A percentile compares a stretch with the other conserved stretches of the same genome.
Conservation (phyloP, 1,284 basidiomycete species). For the Microbotryomycetes sp. region DNA sequence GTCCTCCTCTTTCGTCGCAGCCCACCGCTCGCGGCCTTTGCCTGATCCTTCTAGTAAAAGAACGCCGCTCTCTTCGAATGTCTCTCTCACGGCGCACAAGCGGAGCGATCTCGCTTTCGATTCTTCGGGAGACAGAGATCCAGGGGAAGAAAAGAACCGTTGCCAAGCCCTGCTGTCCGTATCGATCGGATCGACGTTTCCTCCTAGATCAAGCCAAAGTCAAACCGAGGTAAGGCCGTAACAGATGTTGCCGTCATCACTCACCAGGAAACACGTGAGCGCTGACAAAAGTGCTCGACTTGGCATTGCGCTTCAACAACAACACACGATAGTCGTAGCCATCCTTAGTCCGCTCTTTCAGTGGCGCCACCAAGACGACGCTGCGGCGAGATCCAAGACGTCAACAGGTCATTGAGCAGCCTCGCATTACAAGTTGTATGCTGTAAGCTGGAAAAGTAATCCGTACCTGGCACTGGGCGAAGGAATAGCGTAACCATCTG, state of each 20-base stretch:
- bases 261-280: slow-evolving; percentile 33
- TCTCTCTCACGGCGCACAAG: slow-evolving; percentile 34
- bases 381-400: neutral
- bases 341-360: slow-evolving; percentile 17
- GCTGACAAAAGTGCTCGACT: slow-evolving; percentile 17
- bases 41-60: slow-evolving; percentile 14
- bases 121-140: neutral
- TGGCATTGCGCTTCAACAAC: slow-evolving; percentile 23
- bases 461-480: neutral
- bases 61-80: slow-evolving; percentile 36
- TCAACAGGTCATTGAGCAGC: neutral
- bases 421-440: neutral
- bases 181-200: slow-evolving; percentile 30
- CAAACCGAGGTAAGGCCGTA: neutral
- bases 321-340: slow-evolving; percentile 32
- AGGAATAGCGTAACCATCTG: neutral
- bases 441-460: too few species aligned
- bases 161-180: slow-evolving; percentile 1
- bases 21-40: slow-evolving; percentile 5
- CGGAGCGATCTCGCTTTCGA: slow-evolving; percentile 12
- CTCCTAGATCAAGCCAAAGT: slow-evolving; percentile 12
- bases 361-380: slow-evolving; percentile 24
- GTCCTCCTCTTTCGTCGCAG: neutral
- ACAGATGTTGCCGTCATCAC: neutral
- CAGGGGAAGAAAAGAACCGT: neutral